Percentiles rank a stretch among this genome's conserved stretches.
Conservation (phyloP, 2,329 filamentous ascomycete species). For the Fusarium veterinarium region DNA sequence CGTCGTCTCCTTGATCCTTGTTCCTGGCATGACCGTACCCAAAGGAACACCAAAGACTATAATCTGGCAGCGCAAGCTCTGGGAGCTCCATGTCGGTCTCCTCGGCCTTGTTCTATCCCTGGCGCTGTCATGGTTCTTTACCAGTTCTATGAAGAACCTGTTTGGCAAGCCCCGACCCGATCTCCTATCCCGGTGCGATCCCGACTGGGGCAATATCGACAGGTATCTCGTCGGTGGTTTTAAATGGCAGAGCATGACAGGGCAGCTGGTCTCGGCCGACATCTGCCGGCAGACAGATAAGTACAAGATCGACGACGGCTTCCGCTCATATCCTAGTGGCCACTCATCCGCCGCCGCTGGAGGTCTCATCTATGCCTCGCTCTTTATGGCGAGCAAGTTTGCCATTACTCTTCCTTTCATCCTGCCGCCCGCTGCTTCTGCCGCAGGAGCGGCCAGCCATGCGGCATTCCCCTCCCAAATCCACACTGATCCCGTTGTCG, state of each 20-base stretch:
- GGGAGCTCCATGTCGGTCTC: conserved; percentile 89
- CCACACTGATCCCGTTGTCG: conserved; percentile 48
- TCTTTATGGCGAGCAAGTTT: conserved; percentile 89
- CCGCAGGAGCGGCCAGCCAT: conserved; percentile 65
- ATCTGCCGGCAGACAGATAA: conserved; percentile 79
- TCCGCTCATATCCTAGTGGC: conserved; percentile 76
- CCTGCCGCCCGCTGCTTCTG: conserved; percentile 58
- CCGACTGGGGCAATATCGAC: too few relatives aligned
- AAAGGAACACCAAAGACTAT: conserved; percentile 70
- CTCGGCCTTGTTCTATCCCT: conserved; percentile 83
- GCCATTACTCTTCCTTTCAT: conserved; percentile 79
- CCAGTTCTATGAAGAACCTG: too few relatives aligned
- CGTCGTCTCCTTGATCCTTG: conserved; percentile 73
- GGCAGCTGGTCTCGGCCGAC: conserved; percentile 32
- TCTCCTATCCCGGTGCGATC: too few relatives aligned
- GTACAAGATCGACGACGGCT: conserved; percentile 77
- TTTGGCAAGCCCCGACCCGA: too few relatives aligned
- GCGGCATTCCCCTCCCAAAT: conserved; percentile 82
- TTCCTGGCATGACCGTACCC: conserved; percentile 78
- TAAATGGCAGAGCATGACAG: too few relatives aligned
- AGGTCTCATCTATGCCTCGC: conserved; percentile 84
- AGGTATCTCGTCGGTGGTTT: too few relatives aligned
- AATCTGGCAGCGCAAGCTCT: conserved; percentile 84
- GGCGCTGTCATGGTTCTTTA: too few relatives aligned
- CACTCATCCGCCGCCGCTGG: conserved; percentile 76